Evolutionary conservation across 805 yeast species (phyloP), one percentile per base, ranked within the genome.

Genomic region (Kazachstania viticola): DNA sequence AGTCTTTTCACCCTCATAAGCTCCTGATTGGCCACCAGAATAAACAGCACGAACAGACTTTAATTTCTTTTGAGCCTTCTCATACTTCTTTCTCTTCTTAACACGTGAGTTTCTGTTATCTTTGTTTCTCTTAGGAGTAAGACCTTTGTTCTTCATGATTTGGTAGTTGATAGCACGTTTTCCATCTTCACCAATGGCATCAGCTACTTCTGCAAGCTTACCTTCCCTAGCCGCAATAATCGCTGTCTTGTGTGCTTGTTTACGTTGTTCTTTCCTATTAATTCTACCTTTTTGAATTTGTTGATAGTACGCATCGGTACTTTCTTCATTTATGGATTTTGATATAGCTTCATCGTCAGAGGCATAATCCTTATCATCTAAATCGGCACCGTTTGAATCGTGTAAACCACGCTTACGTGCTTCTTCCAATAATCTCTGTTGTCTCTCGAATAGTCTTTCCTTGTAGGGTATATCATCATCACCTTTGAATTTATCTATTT

Each of bases 31-130:
- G 14, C 66, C 65, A 30, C 66, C 66, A 45, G 77, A 70, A 66
- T 79, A 85, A n/a, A 85, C 95, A 33, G 82, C 83, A 58, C 95
- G 79, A 42, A 82, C 79, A 33, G 94, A 80, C 52, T 77, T 76
- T 59, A 91, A 78, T 58, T 84, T 84, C 83, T 84, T 88, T 65
- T 84, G 76, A 18, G 98, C 98, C 56, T 73, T 69, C 42, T 84
- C 97, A 65, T 81, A 91, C 73, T 83, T 83, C 75, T 77, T 82
- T 69, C 98, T 80, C 93, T 88, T 91, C 71, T 91, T 91, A 49
- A 91, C 97, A 63, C 98, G 79, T 27, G 97, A 73, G 57, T 91
- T 91, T 61, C 96, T 74, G 66, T 81, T 75, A 43, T 83, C 95
- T 69, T 91, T 91, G 67, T 82, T 80, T 56, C 95, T 72, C 58